Base-by-base conservation (phyloP, 495 filamentous ascomycete genomes). In the Daldinia grandis region DNA sequence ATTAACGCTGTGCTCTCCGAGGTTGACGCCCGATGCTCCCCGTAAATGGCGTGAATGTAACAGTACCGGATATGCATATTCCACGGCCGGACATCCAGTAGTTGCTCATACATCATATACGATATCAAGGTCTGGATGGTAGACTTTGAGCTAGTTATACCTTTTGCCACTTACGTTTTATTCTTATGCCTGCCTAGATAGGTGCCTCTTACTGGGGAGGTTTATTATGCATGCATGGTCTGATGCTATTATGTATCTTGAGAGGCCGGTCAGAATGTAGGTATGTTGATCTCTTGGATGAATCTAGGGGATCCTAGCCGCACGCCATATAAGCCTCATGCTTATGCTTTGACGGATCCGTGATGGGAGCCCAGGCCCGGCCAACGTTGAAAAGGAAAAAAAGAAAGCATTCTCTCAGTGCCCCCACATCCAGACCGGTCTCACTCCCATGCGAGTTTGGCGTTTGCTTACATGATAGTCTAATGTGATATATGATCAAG, bases 361-460 rank as follows among this genome's bases (percentile, higher is more conserved):
- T 24, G 42, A 30, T 25, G 25, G 17, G 25, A 30, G 50, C 50
- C n/a, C 5, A 27, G 28, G 4, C 10, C 4, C 12, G 50, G 27
- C n/a, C 27, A 53, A 30, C 33, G 33, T 35, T 30, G 17, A 53
- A 5, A 51, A 15, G 5, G 2, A 51, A 51, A 47, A 49, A 30
- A 53, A 53, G 28, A 30, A 30, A 53, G 2, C 0, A 2, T 27
- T 27, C 24, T 6, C 5, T 5, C 9, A 30, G 49, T 14, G 19
- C 51, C 54, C 21, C 17, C 50, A 56, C 27, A 31, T n/a, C 19
- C 5, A 24, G 19, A 24, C 42, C 42, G 25, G 31, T 50, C 25
- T 17, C 17, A 31, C 27, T 31, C 14, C 62, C 42, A 42, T 42
- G 42, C 57, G 30, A 58, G 57, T 65, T 62, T 64, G 17, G 42